Conservation (phyloP, 164 flowering plant species). For the Akebia trifoliata region DNA sequence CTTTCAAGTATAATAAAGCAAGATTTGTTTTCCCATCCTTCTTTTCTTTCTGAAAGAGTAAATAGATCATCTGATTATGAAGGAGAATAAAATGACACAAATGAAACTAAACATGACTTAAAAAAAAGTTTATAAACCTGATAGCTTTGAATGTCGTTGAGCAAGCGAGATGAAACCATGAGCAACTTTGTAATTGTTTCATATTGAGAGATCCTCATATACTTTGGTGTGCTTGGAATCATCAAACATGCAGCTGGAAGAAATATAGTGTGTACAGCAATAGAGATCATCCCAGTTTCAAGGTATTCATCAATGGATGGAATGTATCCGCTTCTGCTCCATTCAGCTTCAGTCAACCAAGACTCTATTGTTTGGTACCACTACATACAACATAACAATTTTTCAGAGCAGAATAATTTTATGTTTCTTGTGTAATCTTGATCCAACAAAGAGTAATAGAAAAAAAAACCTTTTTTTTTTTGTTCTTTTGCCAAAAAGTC, state of each 20-base stretch:
- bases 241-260: slow-evolving; percentile 24
- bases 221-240: slow-evolving; percentile 4
- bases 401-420: no score
- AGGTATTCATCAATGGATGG: slow-evolving; percentile 35
- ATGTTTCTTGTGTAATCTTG: no score
- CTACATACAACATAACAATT: slow-evolving; percentile 21
- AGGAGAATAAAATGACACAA: no score
- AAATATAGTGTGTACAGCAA: slow-evolving; percentile 24
- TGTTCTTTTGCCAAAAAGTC: no score
- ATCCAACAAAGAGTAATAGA: no score
- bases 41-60: slow-evolving; percentile 36
- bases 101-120: no score
- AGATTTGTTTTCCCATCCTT: slow-evolving; percentile 34
- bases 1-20: slow-evolving; percentile 27
- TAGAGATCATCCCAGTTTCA: slow-evolving; percentile 29
- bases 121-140: no score
- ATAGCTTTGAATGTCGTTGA: slow-evolving; percentile 39
- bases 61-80: no score
- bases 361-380: slow-evolving; percentile 34
- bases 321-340: slow-evolving; percentile 24
- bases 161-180: slow-evolving; percentile 34
- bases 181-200: slow-evolving; percentile 25
- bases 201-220: slow-evolving; percentile 11
- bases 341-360: slow-evolving; percentile 36
- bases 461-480: neutral